Conservation (phyloP, 1,284 basidiomycete species). For the Leccinum angustisporum region DNA sequence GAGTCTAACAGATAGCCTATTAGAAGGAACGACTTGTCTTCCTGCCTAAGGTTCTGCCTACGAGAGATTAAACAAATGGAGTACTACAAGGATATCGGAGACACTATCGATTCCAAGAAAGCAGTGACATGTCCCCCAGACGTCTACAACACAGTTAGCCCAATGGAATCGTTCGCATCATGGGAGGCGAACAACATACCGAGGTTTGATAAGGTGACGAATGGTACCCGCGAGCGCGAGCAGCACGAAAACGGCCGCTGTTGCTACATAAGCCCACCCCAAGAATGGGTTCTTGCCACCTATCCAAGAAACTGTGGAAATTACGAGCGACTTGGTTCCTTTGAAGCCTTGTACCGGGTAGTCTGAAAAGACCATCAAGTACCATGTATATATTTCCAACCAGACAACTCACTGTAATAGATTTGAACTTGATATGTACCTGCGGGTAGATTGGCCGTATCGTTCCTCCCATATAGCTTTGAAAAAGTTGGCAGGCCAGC, state of each 20-base stretch:
- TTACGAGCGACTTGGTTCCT: constrained; percentile 95
- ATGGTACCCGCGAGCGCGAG: constrained; percentile 89
- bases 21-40: no score
- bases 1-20: constrained; percentile 5
- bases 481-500: constrained; percentile 96
- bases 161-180: neutral
- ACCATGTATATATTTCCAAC: neutral
- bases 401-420: constrained; percentile 70
- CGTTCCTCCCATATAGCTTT: constrained; percentile 93
- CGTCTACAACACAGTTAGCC: constrained; percentile 45
- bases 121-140: constrained; percentile 79
- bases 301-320: constrained; percentile 97
- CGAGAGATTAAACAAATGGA: constrained; percentile 11
- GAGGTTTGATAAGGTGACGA: constrained; percentile 89
- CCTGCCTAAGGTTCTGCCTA: no score
- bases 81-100: constrained; percentile 11
- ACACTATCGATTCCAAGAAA: constrained; percentile 79
- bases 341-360: constrained; percentile 91
- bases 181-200: constrained; percentile 56
- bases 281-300: constrained; percentile 98
- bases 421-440: constrained; percentile 81
- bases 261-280: constrained; percentile 94
- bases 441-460: constrained; percentile 66
- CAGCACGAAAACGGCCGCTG: constrained; percentile 84
- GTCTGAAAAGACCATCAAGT: constrained; percentile 51